Base-by-base conservation (phyloP, 164 flowering plant genomes). In the Magnolia officinalis region DNA sequence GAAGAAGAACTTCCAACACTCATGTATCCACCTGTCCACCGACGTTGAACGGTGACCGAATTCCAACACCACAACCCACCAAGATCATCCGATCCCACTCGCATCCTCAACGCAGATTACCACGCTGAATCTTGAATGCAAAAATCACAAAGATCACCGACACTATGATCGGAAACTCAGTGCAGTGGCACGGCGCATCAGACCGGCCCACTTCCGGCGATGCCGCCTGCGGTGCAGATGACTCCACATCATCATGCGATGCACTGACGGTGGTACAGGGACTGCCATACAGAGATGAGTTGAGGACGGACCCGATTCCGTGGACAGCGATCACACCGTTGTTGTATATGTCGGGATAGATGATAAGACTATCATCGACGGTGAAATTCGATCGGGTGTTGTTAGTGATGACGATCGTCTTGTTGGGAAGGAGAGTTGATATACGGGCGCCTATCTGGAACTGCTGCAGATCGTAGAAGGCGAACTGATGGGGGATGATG, bases 401-500 rank as follows among this genome's bases (percentile, higher is more conserved):
- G 80, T 78, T 73, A 45, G 84, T 84, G 58, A 82, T 24, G 23
- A 78, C 64, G 49, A 84, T 76, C 1, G 83, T 65, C 6, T 13
- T 50, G 37, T 70, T 64, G 29, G 78, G 78, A 16, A 82, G 26
- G 63, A 84, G 80, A 10, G 86, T 82, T 0, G 84, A 83, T 45
- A 84, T 45, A 4, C 81, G 74, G 26, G 81, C 65, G 19, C 78
- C 78, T 59, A 70, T 51, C 8, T 58, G 16, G 45, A 71, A 72
- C 18, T 21, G n/a, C 24, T 55, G 74, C 50, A 82, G 83, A 13
- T 76, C 67, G 7, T 75, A 49, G 78, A 82, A 76, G 70, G 75
- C 1, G 63, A 84, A 77, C 18, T 58, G 73, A 20, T 72, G 78
- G 7, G 83, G 84, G 63, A 80, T 74, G 11, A 82, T 51, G 76